A percentile compares a stretch with the other conserved stretches of the same genome.
phyloP scores from a whole-genome alignment of 2,329 filamentous ascomycete genomes.

The Cladophialophora yegresii region DNA sequence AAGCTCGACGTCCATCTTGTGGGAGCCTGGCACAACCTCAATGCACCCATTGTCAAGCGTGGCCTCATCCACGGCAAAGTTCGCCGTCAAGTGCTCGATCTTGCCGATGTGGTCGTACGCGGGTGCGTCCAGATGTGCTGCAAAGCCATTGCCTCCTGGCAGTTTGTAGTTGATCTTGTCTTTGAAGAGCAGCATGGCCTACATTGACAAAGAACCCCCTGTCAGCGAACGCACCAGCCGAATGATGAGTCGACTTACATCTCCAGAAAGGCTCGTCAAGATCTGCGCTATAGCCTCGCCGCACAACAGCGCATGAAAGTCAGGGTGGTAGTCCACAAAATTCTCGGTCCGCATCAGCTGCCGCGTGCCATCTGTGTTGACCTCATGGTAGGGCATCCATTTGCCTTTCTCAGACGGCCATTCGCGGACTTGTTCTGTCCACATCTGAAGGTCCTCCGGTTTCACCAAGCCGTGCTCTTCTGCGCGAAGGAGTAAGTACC shows the following conservation, averaged over 20 bases:
- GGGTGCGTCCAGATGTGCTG: constrained; percentile 42
- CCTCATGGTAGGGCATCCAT: constrained; percentile 42
- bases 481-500: constrained; percentile 38
- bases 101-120: constrained; percentile 44
- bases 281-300: constrained; percentile 38
- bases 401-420: constrained; percentile 41
- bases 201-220: background rate
- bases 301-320: constrained; percentile 39
- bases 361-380: constrained; percentile 40
- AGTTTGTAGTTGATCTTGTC: constrained; percentile 46
- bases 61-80: constrained; percentile 42
- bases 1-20: constrained; percentile 42
- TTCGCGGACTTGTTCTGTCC: constrained; percentile 38
- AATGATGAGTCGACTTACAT: constrained; percentile 30
- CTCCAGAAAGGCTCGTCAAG: constrained; percentile 38
- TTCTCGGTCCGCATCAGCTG: constrained; percentile 43
- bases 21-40: constrained; percentile 42
- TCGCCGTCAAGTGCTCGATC: constrained; percentile 43
- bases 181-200: constrained; percentile 44
- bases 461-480: constrained; percentile 39
- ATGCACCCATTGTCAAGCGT: constrained; percentile 42
- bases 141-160: constrained; percentile 42
- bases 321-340: constrained; percentile 40
- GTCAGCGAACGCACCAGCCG: background rate
- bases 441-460: constrained; percentile 35